Base-by-base conservation (phyloP, 2,329 filamentous ascomycete genomes). In the Stemphylium beticola region DNA sequence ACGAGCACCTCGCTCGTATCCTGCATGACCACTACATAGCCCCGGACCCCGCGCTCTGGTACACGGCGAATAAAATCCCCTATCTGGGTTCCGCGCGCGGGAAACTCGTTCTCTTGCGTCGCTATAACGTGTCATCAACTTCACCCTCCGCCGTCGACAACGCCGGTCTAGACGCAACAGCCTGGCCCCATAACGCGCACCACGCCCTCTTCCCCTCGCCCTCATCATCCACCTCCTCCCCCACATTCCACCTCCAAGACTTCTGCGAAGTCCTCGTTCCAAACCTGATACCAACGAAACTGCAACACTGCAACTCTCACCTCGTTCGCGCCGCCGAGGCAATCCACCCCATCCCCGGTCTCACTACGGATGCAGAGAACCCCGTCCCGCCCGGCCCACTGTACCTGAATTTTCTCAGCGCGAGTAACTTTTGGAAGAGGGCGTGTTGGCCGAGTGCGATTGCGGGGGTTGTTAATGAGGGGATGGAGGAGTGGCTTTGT, bases 371-470 rank as follows among this genome's bases (percentile, higher is more conserved):
- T 51, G 47, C 41, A 10, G 46, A 24, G 10, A 71, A 72, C 58
- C 79, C 74, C 39, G 77, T 81, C 40, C 80, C 79, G 45, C 79
- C 72, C 33, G 77, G 74, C 14, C 91, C 92, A 0, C 83, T 97
- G 64, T 96, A 90, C 67, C 79, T 98, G 75, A 99, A 98, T 76
- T 98, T 97, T 73, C 76, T 97, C 58, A 92, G 84, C 64, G 95
- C 89, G 0, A 93, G 89, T 74, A 97, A 97, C 78, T 98, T 98
- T 79, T 98, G 93, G 87, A 93, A 91, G 62, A 82, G 88, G 1
- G 87, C 85, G 50, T 96, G 92, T 76, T 99, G 95, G 95, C 95
- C 95, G 0, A 93, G 96, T 75, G 88, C 85, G 69, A 91, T 99
- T 73, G 93, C 95, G 1, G 88, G 86, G 17, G 91, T 90, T 78